These are phyloP conservation scores for Lasiodiplodia sp. DNA, from an alignment of 2,329 filamentous ascomycete genomes.

Conservation along the genomic window DNA sequence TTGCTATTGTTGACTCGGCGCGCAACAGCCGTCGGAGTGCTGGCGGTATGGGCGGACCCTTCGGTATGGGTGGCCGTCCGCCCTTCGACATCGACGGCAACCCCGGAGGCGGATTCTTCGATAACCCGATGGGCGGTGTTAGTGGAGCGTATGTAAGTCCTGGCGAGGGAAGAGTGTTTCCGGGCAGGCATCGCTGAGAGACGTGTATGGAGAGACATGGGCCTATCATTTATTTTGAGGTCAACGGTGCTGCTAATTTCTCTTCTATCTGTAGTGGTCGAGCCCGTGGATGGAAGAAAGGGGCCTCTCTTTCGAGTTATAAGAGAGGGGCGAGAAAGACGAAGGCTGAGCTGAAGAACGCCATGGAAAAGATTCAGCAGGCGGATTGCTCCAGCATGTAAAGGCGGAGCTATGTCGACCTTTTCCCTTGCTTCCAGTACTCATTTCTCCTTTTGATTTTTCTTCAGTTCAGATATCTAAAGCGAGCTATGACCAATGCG, in stretches of 20 bases:
- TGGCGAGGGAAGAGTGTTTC: constrained; percentile 8
- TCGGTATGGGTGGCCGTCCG: constrained; percentile 3
- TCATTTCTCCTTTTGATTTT: background rate
- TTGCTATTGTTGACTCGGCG: constrained; percentile 54
- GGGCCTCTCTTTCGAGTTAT: background rate
- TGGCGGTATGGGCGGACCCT: background rate
- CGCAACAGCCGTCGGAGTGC: constrained; percentile 34
- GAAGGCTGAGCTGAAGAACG: background rate
- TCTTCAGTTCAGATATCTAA: background rate
- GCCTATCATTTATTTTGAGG: background rate
- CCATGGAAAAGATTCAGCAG: background rate
- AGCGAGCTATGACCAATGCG: background rate
- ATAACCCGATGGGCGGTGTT: constrained; percentile 6
- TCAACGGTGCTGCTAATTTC: background rate
- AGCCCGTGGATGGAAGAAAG: background rate
- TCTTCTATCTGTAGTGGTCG: background rate
- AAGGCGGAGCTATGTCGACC: background rate
- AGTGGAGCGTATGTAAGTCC: constrained; percentile 19
- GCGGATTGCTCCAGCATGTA: background rate
- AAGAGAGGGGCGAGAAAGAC: background rate
- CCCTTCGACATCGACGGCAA: constrained; percentile 13
- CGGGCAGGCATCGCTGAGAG: constrained; percentile 10
- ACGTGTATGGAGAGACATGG: background rate
- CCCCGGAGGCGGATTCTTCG: constrained; percentile 12
- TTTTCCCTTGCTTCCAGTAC: no score